Conservation (phyloP, 108 stramenopile genomes). For the Parmales sp. region DNA sequence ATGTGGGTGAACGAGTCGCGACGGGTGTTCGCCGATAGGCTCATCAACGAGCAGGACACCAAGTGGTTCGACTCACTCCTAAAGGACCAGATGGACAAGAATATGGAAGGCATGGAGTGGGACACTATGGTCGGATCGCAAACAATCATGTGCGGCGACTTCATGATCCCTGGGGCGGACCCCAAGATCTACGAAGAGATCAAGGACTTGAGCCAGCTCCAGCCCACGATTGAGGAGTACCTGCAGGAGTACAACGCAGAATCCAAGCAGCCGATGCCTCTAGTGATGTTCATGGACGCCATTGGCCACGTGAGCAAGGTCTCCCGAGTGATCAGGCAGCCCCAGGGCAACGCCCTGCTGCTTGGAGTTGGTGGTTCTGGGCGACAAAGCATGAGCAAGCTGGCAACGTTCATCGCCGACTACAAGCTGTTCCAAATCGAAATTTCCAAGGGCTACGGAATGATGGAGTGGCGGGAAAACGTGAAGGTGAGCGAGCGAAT, state of each 20-base stretch:
- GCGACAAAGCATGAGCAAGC: slow-evolving; percentile 43
- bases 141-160: slow-evolving; percentile 42
- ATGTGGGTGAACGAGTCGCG: slow-evolving; percentile 51
- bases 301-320: slow-evolving; percentile 51
- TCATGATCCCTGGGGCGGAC: slow-evolving; percentile 29
- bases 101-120: slow-evolving; percentile 29
- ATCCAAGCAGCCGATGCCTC: slow-evolving; percentile 49
- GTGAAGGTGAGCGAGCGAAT: too few relatives aligned
- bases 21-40: slow-evolving; percentile 50
- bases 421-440: slow-evolving; percentile 44
- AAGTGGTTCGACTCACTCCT: slow-evolving; percentile 39
- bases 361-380: slow-evolving; percentile 58
- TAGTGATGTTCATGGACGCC: slow-evolving; percentile 54
- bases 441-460: slow-evolving; percentile 49
- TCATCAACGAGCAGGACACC: slow-evolving; percentile 41
- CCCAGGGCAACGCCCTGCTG: slow-evolving; percentile 51
- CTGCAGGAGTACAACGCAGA: slow-evolving; percentile 53
- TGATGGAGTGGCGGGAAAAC: slow-evolving; percentile 50
- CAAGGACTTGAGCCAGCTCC: slow-evolving; percentile 23
- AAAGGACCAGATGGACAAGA: slow-evolving; percentile 11
- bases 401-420: slow-evolving; percentile 50
- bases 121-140: slow-evolving; percentile 24
- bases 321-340: slow-evolving; percentile 50
- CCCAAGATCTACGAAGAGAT: slow-evolving; percentile 37
- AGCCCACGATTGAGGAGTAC: slow-evolving; percentile 38